Base-by-base conservation (phyloP, 176 grass and related monocot species). In the Avena insularis region DNA sequence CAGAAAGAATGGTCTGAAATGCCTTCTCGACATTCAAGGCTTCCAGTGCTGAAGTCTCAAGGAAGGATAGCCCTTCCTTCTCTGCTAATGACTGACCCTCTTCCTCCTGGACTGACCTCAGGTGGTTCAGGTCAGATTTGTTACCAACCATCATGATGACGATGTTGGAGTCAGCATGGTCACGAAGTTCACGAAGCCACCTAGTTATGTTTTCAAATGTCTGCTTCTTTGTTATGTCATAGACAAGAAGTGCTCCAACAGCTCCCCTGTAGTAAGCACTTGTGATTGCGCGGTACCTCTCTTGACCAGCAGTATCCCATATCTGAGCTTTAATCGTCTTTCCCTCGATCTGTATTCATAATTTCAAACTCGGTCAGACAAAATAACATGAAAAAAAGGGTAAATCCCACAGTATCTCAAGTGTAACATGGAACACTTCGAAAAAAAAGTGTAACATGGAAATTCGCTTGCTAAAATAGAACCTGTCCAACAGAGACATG, bases 121-220 rank as follows among this genome's bases (percentile, higher is more conserved):
- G 75, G 46, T 93, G 92, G 75, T 89, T 89, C 72, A 93, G 84
- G 23, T 93, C 92, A 6, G 92, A 91, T 74, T 93, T 93, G 83
- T 93, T 93, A 53, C 92, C 92, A 81, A 91, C 86, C 92, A 93
- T 93, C 92, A 93, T 93, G 11, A 93, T 93, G 75, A 91, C 92
- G 4, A 93, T 93, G 83, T 93, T 93, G 83, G 92, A 91, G 70
- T 93, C 89, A 2, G 92, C 92, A 86, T 93, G 89, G 54, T 93
- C 89, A 11, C 92, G 83, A 61, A 93, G 92, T 27, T 93, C 92
- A 81, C 86, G 84, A 31, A 93, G 92, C 89, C 92, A 93, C 69
- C 92, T 91, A 81, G 77, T 87, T 68, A 93, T 86, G 80, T 93
- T 93, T 79, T 93, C 92, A 77, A 93, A 93, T 20, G 89, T 91